Base-by-base conservation (phyloP, 2,329 filamentous ascomycete genomes). In the Pseudogymnoascus sp. region DNA sequence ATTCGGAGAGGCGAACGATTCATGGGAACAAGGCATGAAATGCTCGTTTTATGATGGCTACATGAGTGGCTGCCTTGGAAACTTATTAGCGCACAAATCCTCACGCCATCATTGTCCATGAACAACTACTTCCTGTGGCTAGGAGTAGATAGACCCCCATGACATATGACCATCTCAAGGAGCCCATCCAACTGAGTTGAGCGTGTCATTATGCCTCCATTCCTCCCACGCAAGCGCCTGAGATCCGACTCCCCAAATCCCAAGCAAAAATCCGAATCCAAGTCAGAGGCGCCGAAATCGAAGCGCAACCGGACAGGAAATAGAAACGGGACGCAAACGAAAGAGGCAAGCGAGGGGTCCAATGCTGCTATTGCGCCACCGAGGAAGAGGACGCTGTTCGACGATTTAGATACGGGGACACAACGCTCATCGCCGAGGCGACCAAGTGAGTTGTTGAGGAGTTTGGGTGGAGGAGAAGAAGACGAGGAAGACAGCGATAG, bases 181-280 rank as follows among this genome's bases (percentile, higher is more conserved):
- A 17, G 9, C 48, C 3, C 2, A 15, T 13, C 21, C 48, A 33
- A 55, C 29, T 33, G 29, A 55, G 44, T 17, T 31, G 27, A 33
- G 48, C 29, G 48, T 33, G 29, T 8, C 33, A 9, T 35, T 33
- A 91, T 91, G 88, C 86, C 88, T 69, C 87, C 88, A 25, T 77
- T 83, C 66, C 79, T 90, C 13, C 80, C 86, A 58, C 84, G 86
- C 68, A 92, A 91, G 75, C 82, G 86, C 64, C 69, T 84, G 67
- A 82, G 80, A 64, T 82, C 83, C 80, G 0, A 73, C 76, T 1
- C 73, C 76, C 59, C 59, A 55, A 70, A 76, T 66, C 66, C 65
- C 15, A 33, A n/a, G 63, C 70, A 21, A 66, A 66, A 9, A 64
- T 68, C 2, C 36, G 38, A 42, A 51, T 67, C 67, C n/a, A 64